A percentile compares a stretch with the other conserved stretches of the same genome.
Evolutionary conservation across 2,329 filamentous ascomycete genomes (phyloP).

Genomic region (Graphilbum ipis-grandicollis): DNA sequence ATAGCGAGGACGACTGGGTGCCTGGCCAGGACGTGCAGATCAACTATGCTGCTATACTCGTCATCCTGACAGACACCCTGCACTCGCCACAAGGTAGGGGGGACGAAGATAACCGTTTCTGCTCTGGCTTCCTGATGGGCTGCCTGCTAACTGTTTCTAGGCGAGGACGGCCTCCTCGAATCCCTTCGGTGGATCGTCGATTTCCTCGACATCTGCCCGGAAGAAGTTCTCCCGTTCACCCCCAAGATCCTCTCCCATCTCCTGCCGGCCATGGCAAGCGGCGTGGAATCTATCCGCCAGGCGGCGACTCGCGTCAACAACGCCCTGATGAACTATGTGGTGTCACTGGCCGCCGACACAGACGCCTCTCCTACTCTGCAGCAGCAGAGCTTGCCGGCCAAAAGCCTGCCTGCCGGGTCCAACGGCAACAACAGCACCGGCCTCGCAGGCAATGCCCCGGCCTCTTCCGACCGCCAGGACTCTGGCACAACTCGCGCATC

Average conservation of each 20-base stretch:
- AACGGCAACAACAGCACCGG: background rate
- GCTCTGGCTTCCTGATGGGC: too few relatives aligned
- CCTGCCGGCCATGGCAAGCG: slow-evolving; percentile 83
- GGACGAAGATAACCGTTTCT: slow-evolving; percentile 1
- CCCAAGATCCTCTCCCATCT: slow-evolving; percentile 84
- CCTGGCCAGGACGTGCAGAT: slow-evolving; percentile 94
- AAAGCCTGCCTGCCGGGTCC: slow-evolving; percentile 15
- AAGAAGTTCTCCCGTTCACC: slow-evolving; percentile 89
- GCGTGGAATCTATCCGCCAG: slow-evolving; percentile 73
- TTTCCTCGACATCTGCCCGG: slow-evolving; percentile 92
- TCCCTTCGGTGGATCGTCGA: slow-evolving; percentile 89
- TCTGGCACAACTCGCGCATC: slow-evolving; percentile 31
- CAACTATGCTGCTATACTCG: slow-evolving; percentile 78
- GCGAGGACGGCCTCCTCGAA: slow-evolving; percentile 75
- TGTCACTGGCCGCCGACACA: slow-evolving; percentile 65
- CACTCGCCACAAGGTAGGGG: slow-evolving; percentile 57
- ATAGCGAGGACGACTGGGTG: slow-evolving; percentile 83
- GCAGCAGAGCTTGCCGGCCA: slow-evolving; percentile 9
- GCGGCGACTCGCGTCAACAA: slow-evolving; percentile 81
- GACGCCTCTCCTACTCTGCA: slow-evolving; percentile 16
- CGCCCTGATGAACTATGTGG: slow-evolving; percentile 84
- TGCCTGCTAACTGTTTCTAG: slow-evolving; percentile 1
- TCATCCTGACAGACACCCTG: slow-evolving; percentile 79
- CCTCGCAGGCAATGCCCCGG: background rate
- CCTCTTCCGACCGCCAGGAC: slow-evolving; percentile 24